Base-by-base conservation (phyloP, 116 monocot genomes). In the Posidonia oceanica region DNA sequence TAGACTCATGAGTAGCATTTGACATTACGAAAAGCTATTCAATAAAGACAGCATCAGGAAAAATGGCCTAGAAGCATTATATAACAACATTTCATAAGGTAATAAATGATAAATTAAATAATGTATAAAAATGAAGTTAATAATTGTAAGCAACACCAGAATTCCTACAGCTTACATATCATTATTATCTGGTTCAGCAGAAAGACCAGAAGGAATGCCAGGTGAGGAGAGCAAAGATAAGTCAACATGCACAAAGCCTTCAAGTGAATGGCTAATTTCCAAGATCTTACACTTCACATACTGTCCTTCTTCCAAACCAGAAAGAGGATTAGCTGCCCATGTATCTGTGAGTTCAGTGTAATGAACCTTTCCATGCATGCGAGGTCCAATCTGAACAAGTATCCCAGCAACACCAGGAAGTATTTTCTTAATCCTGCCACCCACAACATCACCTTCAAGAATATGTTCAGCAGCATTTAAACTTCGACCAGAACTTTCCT, bases 231-330 rank as follows among this genome's bases (percentile, higher is more conserved):
- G 83, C 59, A 97, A 75, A 52, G 96, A 89, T 70, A 97, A 79
- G 75, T 97, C 92, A 56, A 89, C 88, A 79, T 89, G 92, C 29
- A 82, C 38, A 52, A 70, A 73, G 67, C 87, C 91, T 66, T 76
- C 80, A 0, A 74, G 75, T 13, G 94, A 83, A 64, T 79, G 78
- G 63, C 73, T 83, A 62, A 89, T 72, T 75, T 91, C 85, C 72
- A 97, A 58, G 52, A 91, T 78, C 71, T 78, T 97, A 66, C 91
- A 87, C 69, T 87, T 97, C 54, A 97, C 89, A 84, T 83, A 91
- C 52, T 87, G 85, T 1, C 89, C 87, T 75, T 97, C 83, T 3
- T 81, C 54, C 69, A 79, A 90, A 54, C 72, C 74, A 68, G 70
- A 75, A 54, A 84, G 60, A 20, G 86, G 90, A 58, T 82, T 51